Evolutionary conservation across 1,284 basidiomycete genomes (phyloP), one percentile per base, ranked within the genome.

Genomic region (Pseudozyma pruni): DNA sequence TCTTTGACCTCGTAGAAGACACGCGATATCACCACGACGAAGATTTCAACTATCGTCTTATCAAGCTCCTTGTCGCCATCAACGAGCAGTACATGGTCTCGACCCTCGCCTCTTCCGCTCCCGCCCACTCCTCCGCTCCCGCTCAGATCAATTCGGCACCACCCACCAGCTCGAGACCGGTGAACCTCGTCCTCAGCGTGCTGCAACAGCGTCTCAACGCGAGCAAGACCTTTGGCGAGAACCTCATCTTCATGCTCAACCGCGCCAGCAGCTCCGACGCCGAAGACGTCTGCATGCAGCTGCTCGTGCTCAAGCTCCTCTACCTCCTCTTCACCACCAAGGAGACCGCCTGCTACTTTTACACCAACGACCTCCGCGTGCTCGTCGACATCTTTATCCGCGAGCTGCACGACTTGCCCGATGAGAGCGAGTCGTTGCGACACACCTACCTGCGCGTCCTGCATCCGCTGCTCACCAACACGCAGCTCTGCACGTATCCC

Each of bases 41-140:
- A 50, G 45, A 71, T 23, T 68, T 74, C 59, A 73, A 74, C 57
- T 67, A 67, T 19, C 68, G 54, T 3, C 59, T 72, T 35, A 77
- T 74, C 61, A 72, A 68, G 35, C 48, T 78, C 16, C 55, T 78
- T 39, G 66, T 75, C 17, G 91, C 95, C 0, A 86, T 99, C 35
- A 98, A 98, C 80, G 95, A 99, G 83, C 95, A 98, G 83, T 98
- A 96, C 84, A 98, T 98, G 95, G 93, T 98, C 9, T 89, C 86
- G 0, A 83, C 85, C 3, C 63, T 86, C 27, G 53, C 70, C 27
- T 68, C 77, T 85, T 16, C 70, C 87, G 45, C 84, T 83, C 43
- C 82, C 79, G 52, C 70, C 47, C 17, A 45, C 43, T 57, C 62
- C 44, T 2, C 55, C n/a, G 51, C 34, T 8, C 27, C 22, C 14